phyloP scores from a whole-genome alignment of 2,329 filamentous ascomycete species.

The Aspergillus sp. region DNA sequence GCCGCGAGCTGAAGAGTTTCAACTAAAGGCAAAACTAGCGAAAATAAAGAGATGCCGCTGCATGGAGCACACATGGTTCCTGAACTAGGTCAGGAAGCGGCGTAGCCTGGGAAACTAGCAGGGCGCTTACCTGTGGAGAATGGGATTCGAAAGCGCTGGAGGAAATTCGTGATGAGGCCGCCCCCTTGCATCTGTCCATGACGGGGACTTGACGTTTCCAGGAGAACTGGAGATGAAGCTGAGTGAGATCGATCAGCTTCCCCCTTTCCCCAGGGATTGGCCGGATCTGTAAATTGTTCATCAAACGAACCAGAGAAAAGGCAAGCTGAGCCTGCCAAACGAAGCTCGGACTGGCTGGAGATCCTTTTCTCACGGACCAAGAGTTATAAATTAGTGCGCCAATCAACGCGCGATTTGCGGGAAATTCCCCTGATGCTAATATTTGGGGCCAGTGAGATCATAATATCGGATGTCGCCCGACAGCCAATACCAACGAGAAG shows the following conservation, averaged over 20 bases:
- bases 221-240: slow-evolving; percentile 2
- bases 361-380: slow-evolving; percentile 7
- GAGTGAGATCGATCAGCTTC: background rate
- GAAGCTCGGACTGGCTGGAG: slow-evolving; percentile 12
- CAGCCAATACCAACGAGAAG: background rate
- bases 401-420: background rate
- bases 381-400: background rate
- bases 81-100: slow-evolving; percentile 2
- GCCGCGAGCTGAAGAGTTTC: background rate
- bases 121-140: slow-evolving; percentile 11
- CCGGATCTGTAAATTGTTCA: background rate
- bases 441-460: slow-evolving; percentile 11
- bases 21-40: slow-evolving; percentile 1
- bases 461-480: background rate
- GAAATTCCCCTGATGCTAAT: slow-evolving; percentile 6
- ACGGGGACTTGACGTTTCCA: background rate
- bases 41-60: slow-evolving; percentile 11
- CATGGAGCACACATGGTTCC: slow-evolving; percentile 13
- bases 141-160: background rate
- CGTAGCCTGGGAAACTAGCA: slow-evolving; percentile 12
- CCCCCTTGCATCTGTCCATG: background rate
- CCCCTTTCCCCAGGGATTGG: slow-evolving; percentile 5
- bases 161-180: background rate
- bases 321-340: background rate
- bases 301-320: slow-evolving; percentile 3